Conservation (phyloP, 352 stramenopile species). For the Phytophthora sansomeana region DNA sequence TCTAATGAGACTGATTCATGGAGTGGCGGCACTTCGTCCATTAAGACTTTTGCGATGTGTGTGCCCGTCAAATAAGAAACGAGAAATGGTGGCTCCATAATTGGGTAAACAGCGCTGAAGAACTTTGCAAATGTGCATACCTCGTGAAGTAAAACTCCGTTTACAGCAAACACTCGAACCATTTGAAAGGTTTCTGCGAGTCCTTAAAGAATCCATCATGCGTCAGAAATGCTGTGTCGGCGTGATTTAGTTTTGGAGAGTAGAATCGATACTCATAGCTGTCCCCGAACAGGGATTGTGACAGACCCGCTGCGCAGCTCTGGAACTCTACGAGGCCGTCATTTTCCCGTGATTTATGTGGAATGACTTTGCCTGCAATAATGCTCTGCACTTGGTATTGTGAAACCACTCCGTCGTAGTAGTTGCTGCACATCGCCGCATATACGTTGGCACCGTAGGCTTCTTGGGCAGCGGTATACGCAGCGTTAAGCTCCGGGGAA, state of each 20-base stretch:
- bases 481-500: conserved; percentile 11
- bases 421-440: conserved; percentile 42
- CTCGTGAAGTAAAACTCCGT: no score
- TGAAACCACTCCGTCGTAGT: conserved; percentile 37
- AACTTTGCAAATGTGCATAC: no score
- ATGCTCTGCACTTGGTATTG: conserved; percentile 21
- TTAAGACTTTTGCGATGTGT: no score
- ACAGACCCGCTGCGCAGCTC: background rate
- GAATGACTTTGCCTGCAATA: conserved; percentile 16
- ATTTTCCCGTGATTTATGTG: conserved; percentile 25
- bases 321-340: conserved; percentile 17
- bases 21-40: no score
- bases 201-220: conserved; percentile 1
- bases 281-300: conserved; percentile 31
- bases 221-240: conserved; percentile 8
- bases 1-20: no score
- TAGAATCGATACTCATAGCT: conserved; percentile 2
- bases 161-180: conserved; percentile 52
- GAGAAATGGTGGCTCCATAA: no score
- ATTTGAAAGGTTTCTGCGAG: conserved; percentile 37
- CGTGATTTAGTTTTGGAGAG: conserved; percentile 1
- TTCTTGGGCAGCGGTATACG: conserved; percentile 32
- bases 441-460: conserved; percentile 31
- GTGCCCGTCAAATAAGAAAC: no score
- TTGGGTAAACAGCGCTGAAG: no score